Base-by-base conservation (phyloP, 1,284 basidiomycete species). In the Wallemia hederae region DNA sequence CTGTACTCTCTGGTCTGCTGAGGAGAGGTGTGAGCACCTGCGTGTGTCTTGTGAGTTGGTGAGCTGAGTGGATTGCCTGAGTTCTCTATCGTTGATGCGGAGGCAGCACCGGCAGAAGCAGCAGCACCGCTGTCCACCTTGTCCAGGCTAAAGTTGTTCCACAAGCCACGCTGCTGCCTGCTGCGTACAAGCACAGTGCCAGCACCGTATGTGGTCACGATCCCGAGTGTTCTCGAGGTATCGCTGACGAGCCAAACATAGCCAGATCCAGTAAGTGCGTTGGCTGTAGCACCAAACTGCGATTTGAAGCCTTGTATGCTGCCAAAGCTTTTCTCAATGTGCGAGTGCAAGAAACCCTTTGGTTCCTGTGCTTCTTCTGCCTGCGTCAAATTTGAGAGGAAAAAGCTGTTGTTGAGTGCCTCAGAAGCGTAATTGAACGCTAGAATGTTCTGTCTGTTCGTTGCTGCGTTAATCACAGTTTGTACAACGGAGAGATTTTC, bases 331-430 rank as follows among this genome's bases (percentile, higher is more conserved):
- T 64, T 62, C 14, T 72, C 70, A 63, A 87, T 78, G 31, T 68
- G 66, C 5, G 64, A 61, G 27, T 63, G 67, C 39, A 84, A 72
- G 55, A 3, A 17, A 22, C 39, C 39, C 19, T n/a, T 14, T 49
- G 39, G 39, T 11, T 49, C 39, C n/a, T 49, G 39, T 49, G 39
- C 5, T 49, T 49, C 39, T 11, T 7, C 3, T n/a, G 39, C 5
- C 19, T 49, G 39, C 5, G 39, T 49, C n/a, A 49, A 49, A 49
- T 49, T 49, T 49, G 39, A 49, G 27, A 98, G 77, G 76, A 97
- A 98, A 76, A 89, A 98, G 67, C 81, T 82, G 71, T 96, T 97
- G 74, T 98, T 98, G 64, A 96, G 74, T 14, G 92, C 87, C 60
- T 88, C 78, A 63, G 83, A 84, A 1, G 90, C 89, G 67, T 91